These are phyloP conservation scores for Ailanthus altissimus DNA, from an alignment of 345 rosid genomes.

Conservation along the genomic window DNA sequence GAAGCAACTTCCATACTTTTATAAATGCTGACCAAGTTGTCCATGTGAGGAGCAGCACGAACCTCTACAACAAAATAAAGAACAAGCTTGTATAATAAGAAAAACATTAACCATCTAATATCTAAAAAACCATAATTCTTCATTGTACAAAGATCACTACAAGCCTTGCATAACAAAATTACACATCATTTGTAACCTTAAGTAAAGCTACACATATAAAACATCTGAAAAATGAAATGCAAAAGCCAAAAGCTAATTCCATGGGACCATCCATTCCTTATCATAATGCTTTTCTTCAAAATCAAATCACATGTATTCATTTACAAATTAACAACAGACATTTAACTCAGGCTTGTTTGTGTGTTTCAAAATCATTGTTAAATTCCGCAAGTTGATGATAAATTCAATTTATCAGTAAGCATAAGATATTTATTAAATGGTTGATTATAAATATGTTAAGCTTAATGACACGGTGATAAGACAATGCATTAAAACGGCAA, in stretches of 20 bases:
- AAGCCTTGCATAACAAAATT: neutral
- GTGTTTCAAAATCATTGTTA: neutral
- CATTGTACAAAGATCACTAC: neutral
- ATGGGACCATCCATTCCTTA: neutral
- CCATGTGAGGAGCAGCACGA: constrained; percentile 93
- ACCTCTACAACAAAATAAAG: constrained; percentile 50
- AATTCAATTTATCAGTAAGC: no score
- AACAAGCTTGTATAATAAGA: neutral
- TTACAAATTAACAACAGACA: neutral
- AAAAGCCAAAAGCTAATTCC: no score
- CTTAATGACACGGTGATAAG: neutral
- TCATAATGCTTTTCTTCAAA: neutral
- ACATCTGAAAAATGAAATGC: neutral
- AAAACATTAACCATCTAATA: neutral
- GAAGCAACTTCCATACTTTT: constrained; percentile 90
- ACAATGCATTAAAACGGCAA: neutral
- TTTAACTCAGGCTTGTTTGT: neutral
- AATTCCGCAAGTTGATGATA: neutral
- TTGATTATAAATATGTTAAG: no score
- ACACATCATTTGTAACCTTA: neutral
- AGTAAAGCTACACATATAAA: neutral
- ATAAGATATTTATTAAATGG: no score
- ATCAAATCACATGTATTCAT: neutral
- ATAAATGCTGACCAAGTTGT: constrained; percentile 80
- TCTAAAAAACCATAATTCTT: neutral